These are phyloP conservation scores for Blastobotrys mokoenaii DNA, from an alignment of 805 yeast species.

Conservation along the genomic window DNA sequence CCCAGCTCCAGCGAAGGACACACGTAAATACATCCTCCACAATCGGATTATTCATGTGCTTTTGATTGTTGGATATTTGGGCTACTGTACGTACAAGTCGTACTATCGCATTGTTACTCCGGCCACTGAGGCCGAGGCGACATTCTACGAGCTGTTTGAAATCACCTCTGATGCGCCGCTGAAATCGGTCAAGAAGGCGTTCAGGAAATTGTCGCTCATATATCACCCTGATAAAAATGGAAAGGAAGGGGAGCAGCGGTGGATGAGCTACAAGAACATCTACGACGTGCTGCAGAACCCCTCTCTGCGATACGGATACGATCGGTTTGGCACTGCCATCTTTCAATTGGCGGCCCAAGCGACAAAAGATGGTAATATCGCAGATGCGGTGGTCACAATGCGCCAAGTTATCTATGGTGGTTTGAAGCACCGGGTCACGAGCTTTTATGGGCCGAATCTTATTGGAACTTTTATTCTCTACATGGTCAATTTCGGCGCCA, in stretches of 20 bases:
- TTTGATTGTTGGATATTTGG: conserved; percentile 3
- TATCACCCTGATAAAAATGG: conserved; percentile 31
- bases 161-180: conserved; percentile 11
- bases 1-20: too few relatives aligned
- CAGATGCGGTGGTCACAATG: neutral
- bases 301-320: conserved; percentile 72
- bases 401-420: conserved; percentile 9
- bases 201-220: conserved; percentile 17
- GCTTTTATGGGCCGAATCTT: conserved; percentile 13
- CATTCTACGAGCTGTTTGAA: neutral
- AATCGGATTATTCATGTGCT: neutral
- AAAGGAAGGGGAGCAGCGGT: conserved; percentile 14
- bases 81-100: neutral
- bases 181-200: conserved; percentile 16
- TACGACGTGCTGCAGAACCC: conserved; percentile 69
- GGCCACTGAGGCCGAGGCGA: neutral
- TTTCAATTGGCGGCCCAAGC: conserved; percentile 8
- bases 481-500: conserved; percentile 13
- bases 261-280: conserved; percentile 58
- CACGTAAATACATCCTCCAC: neutral
- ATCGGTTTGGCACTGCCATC: conserved; percentile 74
- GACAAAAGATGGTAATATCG: neutral
- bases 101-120: neutral
- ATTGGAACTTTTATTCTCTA: conserved; percentile 13
- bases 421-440: conserved; percentile 2